phyloP scores from a whole-genome alignment of 1,284 basidiomycete genomes.

The Moesziomyces parantarcticus region DNA sequence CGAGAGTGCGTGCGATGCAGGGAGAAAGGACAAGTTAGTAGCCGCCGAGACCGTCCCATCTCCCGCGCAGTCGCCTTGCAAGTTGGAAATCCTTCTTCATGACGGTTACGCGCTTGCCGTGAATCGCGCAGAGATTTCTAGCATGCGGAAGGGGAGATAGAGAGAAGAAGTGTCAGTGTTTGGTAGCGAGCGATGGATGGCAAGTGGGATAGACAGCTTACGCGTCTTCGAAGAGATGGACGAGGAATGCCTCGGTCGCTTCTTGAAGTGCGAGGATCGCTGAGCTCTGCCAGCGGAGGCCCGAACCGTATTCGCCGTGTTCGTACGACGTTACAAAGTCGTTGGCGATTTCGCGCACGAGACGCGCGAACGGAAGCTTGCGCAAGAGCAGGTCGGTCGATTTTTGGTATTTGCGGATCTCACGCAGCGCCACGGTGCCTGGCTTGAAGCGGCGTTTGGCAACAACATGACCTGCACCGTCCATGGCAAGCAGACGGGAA shows the following conservation, averaged over 20 bases:
- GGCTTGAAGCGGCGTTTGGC: conserved; percentile 59
- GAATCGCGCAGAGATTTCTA: conserved; percentile 66
- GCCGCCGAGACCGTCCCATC: conserved; percentile 66
- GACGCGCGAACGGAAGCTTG: conserved; percentile 66
- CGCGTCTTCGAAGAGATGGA: conserved; percentile 67
- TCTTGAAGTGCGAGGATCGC: conserved; percentile 67
- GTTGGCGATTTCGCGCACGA: conserved; percentile 66
- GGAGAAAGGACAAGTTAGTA: conserved; percentile 10
- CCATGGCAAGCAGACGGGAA: background rate
- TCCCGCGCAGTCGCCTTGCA: conserved; percentile 62
- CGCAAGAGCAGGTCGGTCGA: conserved; percentile 65
- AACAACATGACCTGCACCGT: conserved; percentile 23
- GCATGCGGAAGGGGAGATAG: background rate
- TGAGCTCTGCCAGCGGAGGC: conserved; percentile 66
- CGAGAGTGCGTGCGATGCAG: background rate
- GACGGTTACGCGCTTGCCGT: conserved; percentile 65
- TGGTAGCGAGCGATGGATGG: background rate
- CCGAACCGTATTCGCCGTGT: conserved; percentile 53
- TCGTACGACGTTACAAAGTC: conserved; percentile 65
- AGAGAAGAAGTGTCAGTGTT: background rate
- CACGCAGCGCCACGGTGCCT: conserved; percentile 65
- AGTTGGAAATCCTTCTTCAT: conserved; percentile 68
- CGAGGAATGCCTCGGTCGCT: conserved; percentile 66
- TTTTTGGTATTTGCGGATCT: conserved; percentile 66
- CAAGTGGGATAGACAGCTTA: conserved; percentile 24